Base-by-base conservation (phyloP, 2,329 filamentous ascomycete genomes). In the Penicillium sp. region DNA sequence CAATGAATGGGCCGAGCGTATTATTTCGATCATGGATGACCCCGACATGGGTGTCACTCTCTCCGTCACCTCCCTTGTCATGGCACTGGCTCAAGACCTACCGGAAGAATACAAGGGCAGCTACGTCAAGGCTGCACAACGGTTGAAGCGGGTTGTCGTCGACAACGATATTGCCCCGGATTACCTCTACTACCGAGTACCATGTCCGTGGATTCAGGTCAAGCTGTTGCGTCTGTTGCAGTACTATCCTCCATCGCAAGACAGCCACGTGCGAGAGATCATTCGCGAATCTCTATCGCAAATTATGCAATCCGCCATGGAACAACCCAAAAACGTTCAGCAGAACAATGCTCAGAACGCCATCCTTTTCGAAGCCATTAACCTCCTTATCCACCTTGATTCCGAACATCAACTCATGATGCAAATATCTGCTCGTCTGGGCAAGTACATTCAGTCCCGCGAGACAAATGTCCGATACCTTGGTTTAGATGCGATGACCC, bases 321-420 rank as follows among this genome's bases (percentile, higher is more conserved):
- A 97, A 68, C 86, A 90, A 68, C 94, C 90, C 48, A 99, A 97
- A 76, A 99, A 99, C 65, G 94, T 99, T 15, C 94, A 99, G 74
- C 94, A 99, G 70, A 99, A 99, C 73, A 99, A 99, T 69, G 94
- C 94, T 0, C 94, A 97, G 68, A 99, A 99, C 67, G 94, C 94
- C 0, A 91, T 99, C 13, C 81, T 99, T 1, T 99, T 99, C 67
- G 94, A 99, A 77, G 95, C 94, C 23, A 99, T 99, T 73, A 96
- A 99, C 69, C 84, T 99, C 42, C 94, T 96, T 63, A 99, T 99
- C 61, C 94, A 99, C 69, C 83, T 99, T 23, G 94, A 97, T 64
- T 96, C 91, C 0, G 94, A 99, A 71, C 89, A 93, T 61, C 88
- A 87, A 21, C 79, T 99, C 48, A 96, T 99, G 91, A 87, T 95